phyloP scores from a whole-genome alignment of 202 grass and related monocot genomes.

The Saccharum hybrid region DNA sequence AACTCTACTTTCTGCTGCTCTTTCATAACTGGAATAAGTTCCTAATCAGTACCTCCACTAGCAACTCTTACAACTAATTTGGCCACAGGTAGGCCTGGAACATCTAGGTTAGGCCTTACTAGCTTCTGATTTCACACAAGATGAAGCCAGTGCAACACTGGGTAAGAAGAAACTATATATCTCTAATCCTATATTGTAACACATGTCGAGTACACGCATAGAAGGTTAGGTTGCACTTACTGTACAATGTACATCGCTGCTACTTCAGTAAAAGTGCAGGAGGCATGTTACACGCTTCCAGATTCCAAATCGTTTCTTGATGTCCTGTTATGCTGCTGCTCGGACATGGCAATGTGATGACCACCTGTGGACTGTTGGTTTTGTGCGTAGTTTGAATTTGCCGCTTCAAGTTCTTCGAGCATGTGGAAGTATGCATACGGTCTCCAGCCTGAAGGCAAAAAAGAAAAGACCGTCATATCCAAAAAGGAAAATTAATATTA shows the following conservation, averaged over 20 bases:
- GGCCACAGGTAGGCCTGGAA: constrained; percentile 20
- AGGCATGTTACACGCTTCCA: constrained; percentile 34
- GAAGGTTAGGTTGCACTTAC: constrained; percentile 22
- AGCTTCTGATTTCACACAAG: neutral
- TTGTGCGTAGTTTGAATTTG: constrained; percentile 32
- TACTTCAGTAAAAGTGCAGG: neutral
- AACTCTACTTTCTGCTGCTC: no score
- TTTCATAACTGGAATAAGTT: constrained; percentile 37
- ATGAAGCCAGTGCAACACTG: neutral
- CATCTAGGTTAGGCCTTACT: constrained; percentile 5
- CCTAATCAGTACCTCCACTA: constrained; percentile 48
- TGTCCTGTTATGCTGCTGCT: constrained; percentile 29
- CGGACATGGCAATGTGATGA: constrained; percentile 28
- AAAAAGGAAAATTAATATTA: neutral
- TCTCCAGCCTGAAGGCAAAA: constrained; percentile 46
- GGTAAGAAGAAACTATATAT: neutral
- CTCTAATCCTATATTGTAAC: constrained; percentile 16
- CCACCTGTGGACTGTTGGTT: constrained; percentile 34
- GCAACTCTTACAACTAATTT: constrained; percentile 18
- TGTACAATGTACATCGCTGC: constrained; percentile 44
- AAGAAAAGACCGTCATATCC: no score
- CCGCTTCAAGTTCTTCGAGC: constrained; percentile 48
- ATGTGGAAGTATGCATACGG: constrained; percentile 72
- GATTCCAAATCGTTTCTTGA: constrained; percentile 59
- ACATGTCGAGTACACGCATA: neutral